Evolutionary conservation across 208 protist genomes (phyloP).

Genomic region (Acanthamoeba royreba): DNA sequence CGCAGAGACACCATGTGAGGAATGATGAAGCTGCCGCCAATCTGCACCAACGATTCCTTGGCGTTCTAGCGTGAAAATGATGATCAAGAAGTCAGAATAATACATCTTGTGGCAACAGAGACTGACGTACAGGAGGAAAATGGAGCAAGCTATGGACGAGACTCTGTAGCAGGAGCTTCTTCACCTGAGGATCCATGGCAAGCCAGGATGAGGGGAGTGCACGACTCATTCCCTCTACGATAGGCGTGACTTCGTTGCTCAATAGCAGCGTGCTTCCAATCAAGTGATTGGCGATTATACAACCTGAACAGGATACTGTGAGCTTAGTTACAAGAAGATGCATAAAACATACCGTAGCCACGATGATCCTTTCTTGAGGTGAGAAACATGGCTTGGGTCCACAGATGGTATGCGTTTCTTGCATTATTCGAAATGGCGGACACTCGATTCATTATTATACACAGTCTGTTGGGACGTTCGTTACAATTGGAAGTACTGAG

Average conservation of each 20-base stretch:
- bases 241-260: background rate
- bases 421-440: background rate
- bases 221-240: background rate
- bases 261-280: background rate
- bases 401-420: background rate
- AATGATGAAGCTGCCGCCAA: background rate
- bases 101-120: background rate
- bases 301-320: background rate
- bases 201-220: background rate
- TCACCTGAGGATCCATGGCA: background rate
- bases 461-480: background rate
- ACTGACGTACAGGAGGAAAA: background rate
- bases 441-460: background rate
- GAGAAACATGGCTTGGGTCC: background rate
- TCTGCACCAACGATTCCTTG: background rate
- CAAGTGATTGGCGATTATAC: background rate
- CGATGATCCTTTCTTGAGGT: background rate
- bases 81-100: background rate
- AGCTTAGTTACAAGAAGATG: background rate
- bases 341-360: background rate
- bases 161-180: background rate
- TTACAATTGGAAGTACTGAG: background rate
- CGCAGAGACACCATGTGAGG: background rate
- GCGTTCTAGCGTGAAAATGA: background rate
- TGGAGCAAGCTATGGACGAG: background rate